Evolutionary conservation across 2,329 filamentous ascomycete genomes (phyloP).

Genomic region (Domatiomyces catenatus): DNA sequence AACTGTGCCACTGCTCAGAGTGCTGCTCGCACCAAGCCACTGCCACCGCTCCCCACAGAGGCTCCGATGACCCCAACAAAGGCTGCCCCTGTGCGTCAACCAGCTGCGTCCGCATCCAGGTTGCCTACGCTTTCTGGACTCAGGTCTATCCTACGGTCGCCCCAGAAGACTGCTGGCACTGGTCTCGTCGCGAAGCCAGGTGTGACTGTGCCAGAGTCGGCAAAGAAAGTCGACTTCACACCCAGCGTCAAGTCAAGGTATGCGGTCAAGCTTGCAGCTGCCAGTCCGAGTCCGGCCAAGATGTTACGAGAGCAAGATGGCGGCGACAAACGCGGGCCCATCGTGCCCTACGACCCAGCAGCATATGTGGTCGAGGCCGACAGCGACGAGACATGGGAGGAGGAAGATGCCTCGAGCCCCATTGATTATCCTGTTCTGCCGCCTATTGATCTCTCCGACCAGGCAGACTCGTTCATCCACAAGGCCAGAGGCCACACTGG

Average conservation of each 20-base stretch:
- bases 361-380: slow-evolving; percentile 16
- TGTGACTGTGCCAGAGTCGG: slow-evolving; percentile 27
- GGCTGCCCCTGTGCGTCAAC: not conserved
- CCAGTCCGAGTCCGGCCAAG: slow-evolving; percentile 29
- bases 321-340: slow-evolving; percentile 4
- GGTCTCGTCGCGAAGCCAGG: slow-evolving; percentile 38
- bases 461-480: slow-evolving; percentile 7
- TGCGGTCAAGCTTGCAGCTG: slow-evolving; percentile 20
- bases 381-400: slow-evolving; percentile 12
- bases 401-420: slow-evolving; percentile 11
- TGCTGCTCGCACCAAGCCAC: slow-evolving; percentile 1
- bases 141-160: slow-evolving; percentile 47
- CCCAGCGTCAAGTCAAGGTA: slow-evolving; percentile 44
- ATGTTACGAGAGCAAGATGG: slow-evolving; percentile 15
- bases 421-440: slow-evolving; percentile 26
- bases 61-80: not conserved
- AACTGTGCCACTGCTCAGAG: not conserved
- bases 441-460: not conserved
- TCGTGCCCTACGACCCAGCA: slow-evolving; percentile 15
- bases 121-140: slow-evolving; percentile 39
- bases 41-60: not conserved
- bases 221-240: slow-evolving; percentile 72
- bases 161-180: slow-evolving; percentile 24
- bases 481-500: slow-evolving; percentile 18
- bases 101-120: slow-evolving; percentile 15